Percentiles rank a stretch among this genome's conserved stretches.
phyloP scores from a whole-genome alignment of 768 basidiomycete species.

The Xanthoconium stramineum region DNA sequence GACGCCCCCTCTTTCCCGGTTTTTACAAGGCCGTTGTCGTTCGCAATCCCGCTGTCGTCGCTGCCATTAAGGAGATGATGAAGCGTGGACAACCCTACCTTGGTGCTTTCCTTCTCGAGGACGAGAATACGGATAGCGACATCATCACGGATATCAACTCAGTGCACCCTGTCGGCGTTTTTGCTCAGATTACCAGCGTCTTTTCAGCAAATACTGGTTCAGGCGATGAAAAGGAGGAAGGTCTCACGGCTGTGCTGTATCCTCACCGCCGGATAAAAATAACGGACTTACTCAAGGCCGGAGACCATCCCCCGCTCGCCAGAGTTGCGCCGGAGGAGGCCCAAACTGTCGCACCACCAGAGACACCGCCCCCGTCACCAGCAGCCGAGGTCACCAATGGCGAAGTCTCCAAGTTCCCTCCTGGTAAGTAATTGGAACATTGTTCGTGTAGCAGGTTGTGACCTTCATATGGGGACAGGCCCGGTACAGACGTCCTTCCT shows the following conservation, averaged over 20 bases:
- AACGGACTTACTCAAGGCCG: constrained; percentile 78
- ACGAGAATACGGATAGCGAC: constrained; percentile 89
- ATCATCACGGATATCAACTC: constrained; percentile 84
- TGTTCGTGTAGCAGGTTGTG: not conserved
- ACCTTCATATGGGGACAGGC: constrained; percentile 32
- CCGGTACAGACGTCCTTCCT: constrained; percentile 83
- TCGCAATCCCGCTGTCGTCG: constrained; percentile 84
- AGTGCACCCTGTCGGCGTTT: constrained; percentile 92
- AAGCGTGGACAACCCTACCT: constrained; percentile 95
- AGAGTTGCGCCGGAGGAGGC: constrained; percentile 37
- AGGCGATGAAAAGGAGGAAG: constrained; percentile 74
- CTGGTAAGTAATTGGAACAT: constrained; percentile 13
- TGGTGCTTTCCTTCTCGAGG: constrained; percentile 94
- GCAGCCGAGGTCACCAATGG: constrained; percentile 18
- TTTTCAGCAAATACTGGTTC: constrained; percentile 59
- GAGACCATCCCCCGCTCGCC: constrained; percentile 37
- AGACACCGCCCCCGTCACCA: constrained; percentile 33
- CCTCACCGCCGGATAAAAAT: constrained; percentile 90
- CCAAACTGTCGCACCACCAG: constrained; percentile 46
- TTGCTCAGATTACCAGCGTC: constrained; percentile 94
- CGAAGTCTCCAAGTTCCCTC: constrained; percentile 23
- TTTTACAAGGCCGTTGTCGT: constrained; percentile 99
- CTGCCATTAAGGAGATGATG: constrained; percentile 95
- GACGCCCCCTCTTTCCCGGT: constrained; percentile 93
- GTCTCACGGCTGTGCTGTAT: constrained; percentile 91